Conservation (phyloP, 306 rosid genomes). For the Fragaria ananassa region DNA sequence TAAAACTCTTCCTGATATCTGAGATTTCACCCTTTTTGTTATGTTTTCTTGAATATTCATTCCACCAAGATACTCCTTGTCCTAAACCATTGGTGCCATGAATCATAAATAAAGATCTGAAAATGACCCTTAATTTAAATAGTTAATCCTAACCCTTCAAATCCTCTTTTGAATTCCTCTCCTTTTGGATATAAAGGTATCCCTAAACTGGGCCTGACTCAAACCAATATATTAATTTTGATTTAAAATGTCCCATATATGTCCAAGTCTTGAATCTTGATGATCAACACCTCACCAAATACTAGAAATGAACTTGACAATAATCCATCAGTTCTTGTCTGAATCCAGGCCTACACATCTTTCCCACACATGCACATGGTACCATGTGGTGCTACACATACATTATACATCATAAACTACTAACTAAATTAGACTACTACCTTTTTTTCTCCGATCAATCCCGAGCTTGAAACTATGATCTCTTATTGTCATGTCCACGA, state of each 20-base stretch:
- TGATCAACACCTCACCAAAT: slow-evolving; percentile 8
- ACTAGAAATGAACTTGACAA: slow-evolving; percentile 2
- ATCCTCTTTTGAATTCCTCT: background rate
- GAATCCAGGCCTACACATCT: slow-evolving; percentile 15
- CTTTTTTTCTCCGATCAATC: background rate
- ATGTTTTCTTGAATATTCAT: background rate
- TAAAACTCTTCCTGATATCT: background rate
- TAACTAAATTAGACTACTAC: background rate
- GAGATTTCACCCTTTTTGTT: background rate
- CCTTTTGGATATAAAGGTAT: background rate
- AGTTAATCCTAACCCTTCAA: background rate
- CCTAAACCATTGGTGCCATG: background rate
- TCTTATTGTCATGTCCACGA: background rate
- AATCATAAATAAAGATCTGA: background rate
- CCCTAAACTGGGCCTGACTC: background rate
- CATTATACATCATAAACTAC: background rate
- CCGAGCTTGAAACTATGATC: background rate
- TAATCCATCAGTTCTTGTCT: slow-evolving; percentile 24
- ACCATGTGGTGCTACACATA: background rate
- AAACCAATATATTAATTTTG: background rate
- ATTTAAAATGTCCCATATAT: background rate
- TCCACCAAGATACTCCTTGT: background rate
- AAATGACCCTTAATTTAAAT: background rate
- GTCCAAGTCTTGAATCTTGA: background rate
- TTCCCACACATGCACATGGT: slow-evolving; percentile 11